Evolutionary conservation across 768 basidiomycete species (phyloP).

Genomic region (Amanita rubescens): DNA sequence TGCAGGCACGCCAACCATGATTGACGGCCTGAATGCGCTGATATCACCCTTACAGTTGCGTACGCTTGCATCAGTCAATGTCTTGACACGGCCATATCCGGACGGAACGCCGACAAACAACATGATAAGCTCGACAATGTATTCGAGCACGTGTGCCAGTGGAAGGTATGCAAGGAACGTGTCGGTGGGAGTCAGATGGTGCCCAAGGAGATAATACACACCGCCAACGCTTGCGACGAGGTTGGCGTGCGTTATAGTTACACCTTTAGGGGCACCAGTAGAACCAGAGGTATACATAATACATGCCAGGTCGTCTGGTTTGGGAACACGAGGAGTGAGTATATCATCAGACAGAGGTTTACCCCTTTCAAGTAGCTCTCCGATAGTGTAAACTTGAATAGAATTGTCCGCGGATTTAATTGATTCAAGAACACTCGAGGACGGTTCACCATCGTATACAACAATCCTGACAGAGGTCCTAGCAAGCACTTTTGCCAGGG

Average conservation of each 20-base stretch:
- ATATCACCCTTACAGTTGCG: constrained; percentile 85
- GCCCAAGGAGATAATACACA: constrained; percentile 64
- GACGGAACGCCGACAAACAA: constrained; percentile 71
- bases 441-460: constrained; percentile 76
- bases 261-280: constrained; percentile 93
- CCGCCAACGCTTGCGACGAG: constrained; percentile 83
- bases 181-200: constrained; percentile 53
- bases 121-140: constrained; percentile 80
- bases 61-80: constrained; percentile 90
- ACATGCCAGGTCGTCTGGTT: constrained; percentile 35
- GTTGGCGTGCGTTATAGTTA: constrained; percentile 82
- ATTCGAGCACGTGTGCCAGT: constrained; percentile 93
- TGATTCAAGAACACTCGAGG: constrained; percentile 45
- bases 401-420: constrained; percentile 48
- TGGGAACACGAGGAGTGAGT: constrained; percentile 41
- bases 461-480: constrained; percentile 74
- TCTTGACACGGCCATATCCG: constrained; percentile 93
- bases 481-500: constrained; percentile 60
- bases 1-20: constrained; percentile 93
- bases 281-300: constrained; percentile 79
- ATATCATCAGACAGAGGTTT: constrained; percentile 43
- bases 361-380: constrained; percentile 68
- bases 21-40: constrained; percentile 70
- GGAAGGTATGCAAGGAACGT: constrained; percentile 88
- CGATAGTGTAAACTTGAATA: constrained; percentile 56